Evolutionary conservation across 768 basidiomycete species (phyloP).

Genomic region (Tricholoma saponaceum): DNA sequence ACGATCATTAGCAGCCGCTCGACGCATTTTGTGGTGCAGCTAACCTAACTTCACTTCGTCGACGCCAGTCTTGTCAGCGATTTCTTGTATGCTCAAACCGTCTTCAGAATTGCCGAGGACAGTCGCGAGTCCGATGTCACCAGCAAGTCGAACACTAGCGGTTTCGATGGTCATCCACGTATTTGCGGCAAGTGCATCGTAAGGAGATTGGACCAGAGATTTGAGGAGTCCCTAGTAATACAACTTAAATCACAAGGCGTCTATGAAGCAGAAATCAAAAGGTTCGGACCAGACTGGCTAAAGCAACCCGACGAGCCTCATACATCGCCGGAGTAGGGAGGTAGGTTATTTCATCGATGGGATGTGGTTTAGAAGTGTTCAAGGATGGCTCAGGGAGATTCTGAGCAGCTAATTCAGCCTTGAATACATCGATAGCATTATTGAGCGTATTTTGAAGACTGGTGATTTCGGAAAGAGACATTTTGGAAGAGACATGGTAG

Average conservation of each 20-base stretch:
- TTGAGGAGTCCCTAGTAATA: slow-evolving; percentile 28
- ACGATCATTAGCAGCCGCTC: neutral
- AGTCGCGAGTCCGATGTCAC: slow-evolving; percentile 29
- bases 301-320: slow-evolving; percentile 29
- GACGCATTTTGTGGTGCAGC: neutral
- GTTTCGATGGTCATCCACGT: slow-evolving; percentile 30
- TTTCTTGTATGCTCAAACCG: slow-evolving; percentile 28
- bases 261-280: neutral
- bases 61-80: slow-evolving; percentile 29
- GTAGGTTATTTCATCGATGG: slow-evolving; percentile 32
- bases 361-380: slow-evolving; percentile 30
- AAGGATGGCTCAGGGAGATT: slow-evolving; percentile 32
- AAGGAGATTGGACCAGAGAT: slow-evolving; percentile 30
- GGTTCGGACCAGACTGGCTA: slow-evolving; percentile 27
- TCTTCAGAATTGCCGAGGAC: slow-evolving; percentile 31
- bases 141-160: slow-evolving; percentile 29
- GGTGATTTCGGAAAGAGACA: slow-evolving; percentile 33
- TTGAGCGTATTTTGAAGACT: slow-evolving; percentile 37
- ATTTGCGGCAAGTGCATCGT: slow-evolving; percentile 31
- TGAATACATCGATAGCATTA: slow-evolving; percentile 33
- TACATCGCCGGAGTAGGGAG: slow-evolving; percentile 33
- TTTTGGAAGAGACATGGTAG: slow-evolving; percentile 2
- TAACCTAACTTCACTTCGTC: slow-evolving; percentile 32
- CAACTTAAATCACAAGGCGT: neutral
- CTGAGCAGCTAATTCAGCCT: slow-evolving; percentile 31